phyloP scores from a whole-genome alignment of 2,329 filamentous ascomycete species.

The Penicillium sp. region DNA sequence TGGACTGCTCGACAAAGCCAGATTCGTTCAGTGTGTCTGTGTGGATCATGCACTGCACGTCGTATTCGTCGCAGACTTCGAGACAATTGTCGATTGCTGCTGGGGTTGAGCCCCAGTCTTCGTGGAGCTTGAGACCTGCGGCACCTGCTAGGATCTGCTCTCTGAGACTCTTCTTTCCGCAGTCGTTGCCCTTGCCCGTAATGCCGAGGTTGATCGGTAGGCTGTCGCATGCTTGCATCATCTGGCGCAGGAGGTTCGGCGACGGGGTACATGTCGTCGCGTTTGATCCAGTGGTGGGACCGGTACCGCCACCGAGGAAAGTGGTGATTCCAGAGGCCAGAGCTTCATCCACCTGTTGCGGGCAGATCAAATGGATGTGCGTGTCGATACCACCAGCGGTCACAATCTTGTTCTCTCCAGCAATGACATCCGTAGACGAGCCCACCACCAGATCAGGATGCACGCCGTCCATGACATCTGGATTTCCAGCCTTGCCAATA shows the following conservation, averaged over 20 bases:
- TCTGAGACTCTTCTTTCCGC: conserved; percentile 65
- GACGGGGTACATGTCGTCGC: conserved; percentile 94
- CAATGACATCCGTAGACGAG: conserved; percentile 86
- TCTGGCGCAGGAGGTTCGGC: conserved; percentile 76
- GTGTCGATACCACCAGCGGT: conserved; percentile 88
- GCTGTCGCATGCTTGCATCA: conserved; percentile 82
- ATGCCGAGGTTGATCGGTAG: conserved; percentile 87
- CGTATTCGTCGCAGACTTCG: conserved; percentile 80
- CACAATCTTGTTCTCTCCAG: conserved; percentile 84
- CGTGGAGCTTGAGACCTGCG: conserved; percentile 89
- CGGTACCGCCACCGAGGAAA: conserved; percentile 85
- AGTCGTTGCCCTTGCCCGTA: conserved; percentile 92
- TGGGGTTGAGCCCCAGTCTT: conserved; percentile 93
- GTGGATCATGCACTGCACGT: conserved; percentile 91
- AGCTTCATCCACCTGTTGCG: conserved; percentile 82
- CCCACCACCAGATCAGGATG: conserved; percentile 76
- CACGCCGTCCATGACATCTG: conserved; percentile 94
- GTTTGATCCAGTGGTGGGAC: conserved; percentile 86
- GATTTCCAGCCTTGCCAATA: conserved; percentile 93
- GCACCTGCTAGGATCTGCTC: conserved; percentile 82
- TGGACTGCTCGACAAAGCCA: conserved; percentile 91
- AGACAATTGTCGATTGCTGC: conserved; percentile 88
- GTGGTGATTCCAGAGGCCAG: conserved; percentile 86
- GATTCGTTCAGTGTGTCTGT: conserved; percentile 96
- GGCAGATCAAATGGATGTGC: conserved; percentile 93